Evolutionary conservation across 2,329 filamentous ascomycete genomes (phyloP).

Genomic region (Pleurostoma richardsiae): DNA sequence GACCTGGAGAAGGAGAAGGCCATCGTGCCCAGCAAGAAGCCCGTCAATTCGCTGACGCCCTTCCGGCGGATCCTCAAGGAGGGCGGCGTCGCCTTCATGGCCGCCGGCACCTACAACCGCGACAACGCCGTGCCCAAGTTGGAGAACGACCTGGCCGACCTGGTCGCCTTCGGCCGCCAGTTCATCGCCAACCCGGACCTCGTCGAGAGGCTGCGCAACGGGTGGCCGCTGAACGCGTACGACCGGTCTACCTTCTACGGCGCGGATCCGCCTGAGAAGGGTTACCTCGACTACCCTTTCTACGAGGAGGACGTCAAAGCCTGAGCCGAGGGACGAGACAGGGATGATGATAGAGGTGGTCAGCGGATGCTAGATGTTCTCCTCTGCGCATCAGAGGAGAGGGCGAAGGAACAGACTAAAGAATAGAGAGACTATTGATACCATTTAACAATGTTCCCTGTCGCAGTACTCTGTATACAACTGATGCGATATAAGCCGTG

Average conservation of each 20-base stretch:
- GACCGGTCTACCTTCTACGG: conserved; percentile 40
- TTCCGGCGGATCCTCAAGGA: conserved; percentile 34
- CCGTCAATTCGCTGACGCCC: conserved; percentile 25
- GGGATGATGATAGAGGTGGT: too few relatives aligned
- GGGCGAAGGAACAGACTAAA: too few relatives aligned
- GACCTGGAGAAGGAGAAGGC: background rate
- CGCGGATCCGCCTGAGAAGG: conserved; percentile 16
- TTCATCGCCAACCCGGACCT: conserved; percentile 46
- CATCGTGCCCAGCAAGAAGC: conserved; percentile 4
- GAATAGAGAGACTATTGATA: background rate
- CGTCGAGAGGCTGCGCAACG: conserved; percentile 34
- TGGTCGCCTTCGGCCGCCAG: conserved; percentile 39
- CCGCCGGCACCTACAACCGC: conserved; percentile 41
- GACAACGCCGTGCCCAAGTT: conserved; percentile 32
- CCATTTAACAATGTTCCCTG: too few relatives aligned
- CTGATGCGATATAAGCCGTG: too few relatives aligned
- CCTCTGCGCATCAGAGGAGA: too few relatives aligned
- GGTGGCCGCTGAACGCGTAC: conserved; percentile 35
- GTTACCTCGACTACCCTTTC: conserved; percentile 31
- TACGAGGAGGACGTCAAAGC: conserved; percentile 11
- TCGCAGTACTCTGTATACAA: too few relatives aligned
- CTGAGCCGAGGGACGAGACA: too few relatives aligned
- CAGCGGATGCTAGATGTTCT: too few relatives aligned
- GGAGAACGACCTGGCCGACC: conserved; percentile 34
- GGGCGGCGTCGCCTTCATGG: conserved; percentile 35